Evolutionary conservation across 2,329 filamentous ascomycete species (phyloP), one percentile per base, ranked within the genome.

Genomic region (Venturia pyrina): DNA sequence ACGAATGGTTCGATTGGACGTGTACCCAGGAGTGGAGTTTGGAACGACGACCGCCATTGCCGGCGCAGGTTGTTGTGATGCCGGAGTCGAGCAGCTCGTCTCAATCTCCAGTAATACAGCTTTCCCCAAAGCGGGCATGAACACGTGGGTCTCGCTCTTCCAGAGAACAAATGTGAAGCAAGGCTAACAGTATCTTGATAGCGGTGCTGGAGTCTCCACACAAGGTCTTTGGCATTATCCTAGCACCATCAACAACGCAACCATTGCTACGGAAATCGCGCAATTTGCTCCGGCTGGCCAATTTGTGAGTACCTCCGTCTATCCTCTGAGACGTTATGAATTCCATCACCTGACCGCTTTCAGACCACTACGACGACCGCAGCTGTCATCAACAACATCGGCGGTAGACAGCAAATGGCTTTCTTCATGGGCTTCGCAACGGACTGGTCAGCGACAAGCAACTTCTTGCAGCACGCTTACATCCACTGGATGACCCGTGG

Each of bases 401-500:
- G 74, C 66, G 80, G 79, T 6, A 77, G 83, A 68, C 76, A 85
- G 74, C 82, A 85, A 73, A 82, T 85, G 79, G 82, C 79, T 1
- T 84, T 81, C 73, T 85, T 84, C 74, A 81, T 80, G 57, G 72
- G 74, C 11, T 83, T 80, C 65, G 78, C 78, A 61, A 78, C 77
- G 5, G 71, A 71, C 19, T 80, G 78, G 78, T 77, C 76, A 67
- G 74, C 78, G 34, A 80, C 82, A 2, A 82, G 80, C 67, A 82
- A 77, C 72, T 83, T 78, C 70, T 72, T 85, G 62, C 82, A 85
- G 73, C 83, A 85, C 72, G 78, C 82, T 17, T 84, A 81, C 77
- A 84, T 85, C 67, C 79, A 80, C 69, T 85, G 82, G 82, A 73
- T 83, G 44, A 84, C 83, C 4, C 79, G 81, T 66, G 82, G 83